Base-by-base conservation (phyloP, 225 moss, liverwort and hornwort species). In the Polytrichum formosum region DNA sequence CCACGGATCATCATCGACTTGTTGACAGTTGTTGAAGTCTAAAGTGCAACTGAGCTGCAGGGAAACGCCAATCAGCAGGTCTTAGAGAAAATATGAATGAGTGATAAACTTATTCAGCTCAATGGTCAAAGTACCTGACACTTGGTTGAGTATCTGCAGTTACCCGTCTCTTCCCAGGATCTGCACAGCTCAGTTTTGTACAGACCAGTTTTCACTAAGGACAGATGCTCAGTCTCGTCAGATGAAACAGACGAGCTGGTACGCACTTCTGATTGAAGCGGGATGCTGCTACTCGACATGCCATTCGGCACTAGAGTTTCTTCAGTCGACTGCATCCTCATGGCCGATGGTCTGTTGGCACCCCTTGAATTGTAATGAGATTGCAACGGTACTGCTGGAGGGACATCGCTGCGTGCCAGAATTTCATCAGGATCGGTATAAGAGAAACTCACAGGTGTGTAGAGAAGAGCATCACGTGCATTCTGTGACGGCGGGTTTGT, bases 131-230 rank as follows among this genome's bases (percentile, higher is more conserved):
- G 25, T 80, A 88, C 88, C 88, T 88, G 88, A 77, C 88, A 88
- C 61, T 82, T 88, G 20, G 76, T 54, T 66, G 80, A 77, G 62
- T 88, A 88, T 80, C 80, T 77, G 70, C 88, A 88, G 72, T 73
- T 74, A 31, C 82, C 85, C 4, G 88, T 85, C 72, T 88, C 88
- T 73, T 88, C 88, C 88, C 88, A 88, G 54, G 88, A 88, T 64
- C 85, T 82, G 78, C 88, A 88, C 46, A 88, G 80, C 55, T 88
- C 88, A 27, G 88, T 88, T 75, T 88, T 88, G 76, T 88, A 88
- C 54, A 87, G 77, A 21, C 79, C 81, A 67, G 78, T 76, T 67
- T 84, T 84, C 59, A 83, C 75, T 37, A 37, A 37, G 65, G 78
- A 76, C 29, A 84, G 76, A 67, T 83, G 80, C 60, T 87, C 84